Evolutionary conservation across 371 early-diverging fungal species (phyloP).

Genomic region (Mortierella sp.): DNA sequence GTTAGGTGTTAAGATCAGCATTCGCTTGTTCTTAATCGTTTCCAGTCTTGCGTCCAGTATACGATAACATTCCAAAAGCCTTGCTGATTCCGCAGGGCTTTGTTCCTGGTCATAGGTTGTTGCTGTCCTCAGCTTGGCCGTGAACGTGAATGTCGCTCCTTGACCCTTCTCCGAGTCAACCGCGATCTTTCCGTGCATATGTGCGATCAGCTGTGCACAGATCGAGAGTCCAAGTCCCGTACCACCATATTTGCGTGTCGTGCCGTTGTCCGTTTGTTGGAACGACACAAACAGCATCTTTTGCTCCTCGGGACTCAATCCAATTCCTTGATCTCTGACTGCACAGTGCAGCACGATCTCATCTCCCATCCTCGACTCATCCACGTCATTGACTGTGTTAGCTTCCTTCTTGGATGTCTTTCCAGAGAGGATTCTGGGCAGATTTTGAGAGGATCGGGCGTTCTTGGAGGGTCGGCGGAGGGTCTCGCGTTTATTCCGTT

Average conservation of each 20-base stretch:
- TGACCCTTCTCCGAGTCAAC: slow-evolving; percentile 63
- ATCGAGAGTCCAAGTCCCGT: slow-evolving; percentile 73
- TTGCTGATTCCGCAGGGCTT: slow-evolving; percentile 39
- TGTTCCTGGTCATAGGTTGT: slow-evolving; percentile 31
- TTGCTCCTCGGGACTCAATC: slow-evolving; percentile 65
- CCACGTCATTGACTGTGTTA: neutral
- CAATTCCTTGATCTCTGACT: slow-evolving; percentile 63
- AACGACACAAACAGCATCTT: slow-evolving; percentile 68
- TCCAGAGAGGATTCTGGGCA: slow-evolving; percentile 6
- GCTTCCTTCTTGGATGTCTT: neutral
- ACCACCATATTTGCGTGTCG: slow-evolving; percentile 73
- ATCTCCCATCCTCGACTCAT: slow-evolving; percentile 20
- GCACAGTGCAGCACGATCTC: slow-evolving; percentile 33
- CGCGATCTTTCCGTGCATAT: slow-evolving; percentile 68
- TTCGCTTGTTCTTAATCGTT: slow-evolving; percentile 33
- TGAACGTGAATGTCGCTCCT: slow-evolving; percentile 68
- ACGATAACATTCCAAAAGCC: slow-evolving; percentile 37
- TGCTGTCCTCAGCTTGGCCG: slow-evolving; percentile 54
- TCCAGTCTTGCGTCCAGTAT: slow-evolving; percentile 32
- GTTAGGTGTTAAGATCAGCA: slow-evolving; percentile 54
- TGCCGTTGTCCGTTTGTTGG: slow-evolving; percentile 69
- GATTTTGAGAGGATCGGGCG: slow-evolving; percentile 3
- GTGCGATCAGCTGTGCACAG: slow-evolving; percentile 62
- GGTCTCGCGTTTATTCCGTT: slow-evolving; percentile 22
- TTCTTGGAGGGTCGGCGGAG: slow-evolving; percentile 9